Evolutionary conservation across 2,329 filamentous ascomycete species (phyloP).

Genomic region (Fusarium dlaminii): DNA sequence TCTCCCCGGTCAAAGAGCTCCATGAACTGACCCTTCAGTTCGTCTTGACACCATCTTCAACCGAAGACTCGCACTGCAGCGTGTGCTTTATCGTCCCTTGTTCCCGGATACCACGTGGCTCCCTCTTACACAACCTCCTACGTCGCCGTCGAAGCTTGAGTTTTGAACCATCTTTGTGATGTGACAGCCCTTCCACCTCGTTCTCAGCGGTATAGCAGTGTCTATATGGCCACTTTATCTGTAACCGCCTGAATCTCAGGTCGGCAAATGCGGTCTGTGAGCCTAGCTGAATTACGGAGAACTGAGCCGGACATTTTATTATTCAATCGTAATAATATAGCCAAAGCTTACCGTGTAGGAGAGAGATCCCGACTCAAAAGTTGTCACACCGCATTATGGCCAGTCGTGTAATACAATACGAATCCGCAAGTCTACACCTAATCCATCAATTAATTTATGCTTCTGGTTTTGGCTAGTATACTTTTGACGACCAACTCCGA

Average conservation of each 20-base stretch:
- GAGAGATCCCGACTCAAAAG: not conserved
- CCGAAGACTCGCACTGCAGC: not conserved
- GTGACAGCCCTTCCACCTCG: not conserved
- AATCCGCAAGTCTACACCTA: not conserved
- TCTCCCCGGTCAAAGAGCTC: slow-evolving; percentile 1
- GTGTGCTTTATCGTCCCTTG: slow-evolving; percentile 23
- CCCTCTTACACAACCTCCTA: not conserved
- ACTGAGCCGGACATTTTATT: slow-evolving; percentile 11
- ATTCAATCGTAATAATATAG: not conserved
- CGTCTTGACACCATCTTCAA: slow-evolving; percentile 4
- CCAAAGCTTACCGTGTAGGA: not conserved
- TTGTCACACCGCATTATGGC: not conserved
- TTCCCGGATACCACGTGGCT: slow-evolving; percentile 35
- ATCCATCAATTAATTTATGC: not conserved
- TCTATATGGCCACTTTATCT: slow-evolving; percentile 13
- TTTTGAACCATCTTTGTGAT: not conserved
- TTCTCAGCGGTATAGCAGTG: not conserved
- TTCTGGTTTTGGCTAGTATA: slow-evolving; percentile 1
- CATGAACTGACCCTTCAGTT: slow-evolving; percentile 19
- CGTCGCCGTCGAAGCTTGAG: not conserved
- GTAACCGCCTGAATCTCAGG: slow-evolving; percentile 24
- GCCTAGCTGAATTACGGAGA: slow-evolving; percentile 24
- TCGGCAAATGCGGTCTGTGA: slow-evolving; percentile 16
- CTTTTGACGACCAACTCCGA: not conserved
- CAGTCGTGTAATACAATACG: slow-evolving; percentile 2